Base-by-base conservation (phyloP, 108 stramenopile species). In the Cyclostephanos invisitatus region DNA sequence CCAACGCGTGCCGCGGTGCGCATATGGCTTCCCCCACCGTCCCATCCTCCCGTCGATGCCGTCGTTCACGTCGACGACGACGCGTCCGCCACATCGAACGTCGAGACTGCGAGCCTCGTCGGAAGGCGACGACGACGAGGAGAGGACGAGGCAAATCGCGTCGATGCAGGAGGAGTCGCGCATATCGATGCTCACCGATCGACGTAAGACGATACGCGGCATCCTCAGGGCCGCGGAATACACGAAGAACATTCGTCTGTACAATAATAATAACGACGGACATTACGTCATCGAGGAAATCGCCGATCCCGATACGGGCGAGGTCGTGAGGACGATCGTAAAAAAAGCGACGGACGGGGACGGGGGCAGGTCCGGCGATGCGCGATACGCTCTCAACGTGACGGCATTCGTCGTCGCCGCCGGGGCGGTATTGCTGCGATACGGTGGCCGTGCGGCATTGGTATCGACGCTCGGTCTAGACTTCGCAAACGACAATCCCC, bases 371-470 rank as follows among this genome's bases (percentile, higher is more conserved):
- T 75, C 80, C 0, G 89, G 89, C 64, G 83, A 85, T 15, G 83
- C 86, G 14, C 89, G 92, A 72, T 60, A 82, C 2, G 92, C 93
- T 7, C 29, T 95, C 10, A 83, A 89, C 0, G 25, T 90, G 5
- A 94, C 94, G 3, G 94, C 96, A 4, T 91, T 95, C 78, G 86
- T 83, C 3, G 87, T 94, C 24, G 94, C 92, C 10, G 86, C 83
- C n/a, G 93, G 91, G 22, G 94, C 94, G 7, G 90, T 95, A 8
- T 83, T 87, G 7, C 72, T 96, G 15, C 84, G 96, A 3, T 62
- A 95, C 4, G 96, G 96, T 35, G 96, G 96, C 42, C 85, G 96
- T 15, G 96, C 93, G 2, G 96, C 94, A 5, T 71, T 91, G 44
- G 83, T 92, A 20, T 82, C 83, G 20, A 85, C 90, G 12, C 68